Conservation (phyloP, 2,329 filamentous ascomycete species). For the Fusarium verticillioides region DNA sequence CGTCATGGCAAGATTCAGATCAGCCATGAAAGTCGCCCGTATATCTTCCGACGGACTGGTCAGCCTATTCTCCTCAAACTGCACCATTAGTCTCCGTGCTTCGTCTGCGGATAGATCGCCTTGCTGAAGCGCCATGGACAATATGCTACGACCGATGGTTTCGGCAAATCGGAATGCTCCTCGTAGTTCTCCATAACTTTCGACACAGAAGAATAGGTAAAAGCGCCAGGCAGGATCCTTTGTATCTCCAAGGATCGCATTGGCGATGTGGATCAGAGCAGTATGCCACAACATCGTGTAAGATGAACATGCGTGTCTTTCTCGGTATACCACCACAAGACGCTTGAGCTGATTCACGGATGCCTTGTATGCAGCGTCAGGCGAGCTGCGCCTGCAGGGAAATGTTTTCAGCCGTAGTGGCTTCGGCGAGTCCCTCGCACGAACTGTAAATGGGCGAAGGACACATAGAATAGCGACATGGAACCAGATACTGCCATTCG, state of each 20-base stretch:
- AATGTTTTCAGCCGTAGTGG: constrained; percentile 44
- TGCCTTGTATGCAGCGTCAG: constrained; percentile 47
- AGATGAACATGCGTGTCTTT: constrained; percentile 46
- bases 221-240: constrained; percentile 47
- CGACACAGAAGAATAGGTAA: constrained; percentile 53
- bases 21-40: constrained; percentile 52
- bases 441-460: constrained; percentile 42
- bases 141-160: constrained; percentile 48
- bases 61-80: constrained; percentile 44
- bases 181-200: constrained; percentile 52
- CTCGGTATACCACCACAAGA: constrained; percentile 51
- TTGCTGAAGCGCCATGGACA: constrained; percentile 51
- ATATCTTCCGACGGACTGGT: constrained; percentile 39
- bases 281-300: constrained; percentile 56
- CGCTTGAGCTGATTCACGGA: constrained; percentile 54
- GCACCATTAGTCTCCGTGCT: constrained; percentile 46
- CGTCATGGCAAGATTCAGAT: constrained; percentile 50
- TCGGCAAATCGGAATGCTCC: constrained; percentile 51
- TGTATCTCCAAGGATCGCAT: constrained; percentile 49
- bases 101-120: constrained; percentile 44
- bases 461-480: constrained; percentile 53
- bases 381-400: constrained; percentile 38
- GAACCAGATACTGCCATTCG: constrained; percentile 53
- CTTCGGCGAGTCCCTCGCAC: not conserved
- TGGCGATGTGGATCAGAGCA: constrained; percentile 53